phyloP scores from a whole-genome alignment of 2,329 filamentous ascomycete genomes.

The Xylariomycetidae sp. region DNA sequence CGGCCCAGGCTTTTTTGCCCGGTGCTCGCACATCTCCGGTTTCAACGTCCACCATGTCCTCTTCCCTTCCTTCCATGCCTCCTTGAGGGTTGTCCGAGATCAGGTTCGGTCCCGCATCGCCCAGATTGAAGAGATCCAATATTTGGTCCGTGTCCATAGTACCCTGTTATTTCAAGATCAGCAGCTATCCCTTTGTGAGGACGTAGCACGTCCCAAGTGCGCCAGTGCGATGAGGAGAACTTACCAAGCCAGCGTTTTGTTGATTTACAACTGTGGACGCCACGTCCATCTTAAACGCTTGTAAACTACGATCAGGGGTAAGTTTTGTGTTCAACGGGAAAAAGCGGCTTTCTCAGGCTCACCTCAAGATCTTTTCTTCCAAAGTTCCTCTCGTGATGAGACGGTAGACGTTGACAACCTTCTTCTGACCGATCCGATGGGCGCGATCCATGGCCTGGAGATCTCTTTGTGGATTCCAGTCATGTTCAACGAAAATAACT shows the following conservation, averaged over 20 bases:
- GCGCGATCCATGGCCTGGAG: constrained; percentile 98
- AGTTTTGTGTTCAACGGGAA: neutral
- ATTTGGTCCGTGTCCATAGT: constrained; percentile 98
- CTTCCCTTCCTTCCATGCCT: constrained; percentile 59
- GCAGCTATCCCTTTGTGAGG: too few species aligned
- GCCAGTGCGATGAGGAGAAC: too few species aligned
- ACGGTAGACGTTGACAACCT: constrained; percentile 98
- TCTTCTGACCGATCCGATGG: constrained; percentile 98
- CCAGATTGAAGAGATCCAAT: constrained; percentile 89
- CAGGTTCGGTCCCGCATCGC: constrained; percentile 67
- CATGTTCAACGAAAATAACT: constrained; percentile 98
- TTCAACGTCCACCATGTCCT: constrained; percentile 90
- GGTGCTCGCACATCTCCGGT: constrained; percentile 89
- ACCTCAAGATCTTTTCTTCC: constrained; percentile 92
- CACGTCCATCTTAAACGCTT: constrained; percentile 99
- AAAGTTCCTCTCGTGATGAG: constrained; percentile 92
- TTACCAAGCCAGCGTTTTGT: constrained; percentile 80
- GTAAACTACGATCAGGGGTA: constrained; percentile 50
- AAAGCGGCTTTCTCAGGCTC: constrained; percentile 6
- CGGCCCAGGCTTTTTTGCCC: constrained; percentile 92
- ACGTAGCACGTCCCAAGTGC: too few species aligned
- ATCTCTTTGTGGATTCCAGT: constrained; percentile 99
- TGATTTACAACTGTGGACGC: constrained; percentile 98
- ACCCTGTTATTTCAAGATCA: too few species aligned
- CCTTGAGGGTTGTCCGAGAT: constrained; percentile 57